A percentile compares a stretch with the other conserved stretches of the same genome.
Conservation (phyloP, 495 filamentous ascomycete species). For the Aspergillus leporis region DNA sequence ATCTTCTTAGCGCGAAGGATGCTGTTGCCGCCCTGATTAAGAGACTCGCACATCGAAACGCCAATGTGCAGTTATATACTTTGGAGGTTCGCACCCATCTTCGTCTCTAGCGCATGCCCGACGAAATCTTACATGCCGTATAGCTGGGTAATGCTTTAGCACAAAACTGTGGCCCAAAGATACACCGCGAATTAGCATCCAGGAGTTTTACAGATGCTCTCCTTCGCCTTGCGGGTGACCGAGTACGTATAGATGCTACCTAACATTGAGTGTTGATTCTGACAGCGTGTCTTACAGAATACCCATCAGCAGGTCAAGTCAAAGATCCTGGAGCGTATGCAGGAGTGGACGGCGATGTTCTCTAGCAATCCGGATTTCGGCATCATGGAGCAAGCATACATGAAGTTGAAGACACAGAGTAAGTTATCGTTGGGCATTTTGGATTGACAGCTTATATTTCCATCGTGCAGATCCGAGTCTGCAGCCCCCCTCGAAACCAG, state of each 20-base stretch:
- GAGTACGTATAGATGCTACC: slow-evolving; percentile 43
- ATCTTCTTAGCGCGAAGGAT: slow-evolving; percentile 72
- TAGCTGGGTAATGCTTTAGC: slow-evolving; percentile 87
- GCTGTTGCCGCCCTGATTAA: slow-evolving; percentile 94
- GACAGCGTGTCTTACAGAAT: slow-evolving; percentile 51
- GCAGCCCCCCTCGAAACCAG: slow-evolving; percentile 87
- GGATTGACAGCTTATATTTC: slow-evolving; percentile 6
- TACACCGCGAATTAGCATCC: slow-evolving; percentile 92
- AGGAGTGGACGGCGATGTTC: slow-evolving; percentile 96
- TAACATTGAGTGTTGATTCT: background rate
- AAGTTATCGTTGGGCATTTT: slow-evolving; percentile 18
- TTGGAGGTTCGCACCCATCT: slow-evolving; percentile 65
- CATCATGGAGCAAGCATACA: slow-evolving; percentile 96
- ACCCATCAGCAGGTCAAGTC: slow-evolving; percentile 96
- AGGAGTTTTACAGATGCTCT: slow-evolving; percentile 96
- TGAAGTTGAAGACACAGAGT: slow-evolving; percentile 80
- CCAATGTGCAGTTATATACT: slow-evolving; percentile 98
- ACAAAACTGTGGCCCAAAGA: slow-evolving; percentile 88
- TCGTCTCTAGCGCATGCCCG: background rate
- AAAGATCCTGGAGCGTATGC: slow-evolving; percentile 95
- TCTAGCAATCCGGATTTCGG: slow-evolving; percentile 85
- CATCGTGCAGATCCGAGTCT: slow-evolving; percentile 75
- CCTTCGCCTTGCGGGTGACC: slow-evolving; percentile 83
- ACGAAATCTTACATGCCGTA: slow-evolving; percentile 10
- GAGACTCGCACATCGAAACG: slow-evolving; percentile 92